Base-by-base conservation (phyloP, 2,329 filamentous ascomycete genomes). In the Amauroascus verrucosus region DNA sequence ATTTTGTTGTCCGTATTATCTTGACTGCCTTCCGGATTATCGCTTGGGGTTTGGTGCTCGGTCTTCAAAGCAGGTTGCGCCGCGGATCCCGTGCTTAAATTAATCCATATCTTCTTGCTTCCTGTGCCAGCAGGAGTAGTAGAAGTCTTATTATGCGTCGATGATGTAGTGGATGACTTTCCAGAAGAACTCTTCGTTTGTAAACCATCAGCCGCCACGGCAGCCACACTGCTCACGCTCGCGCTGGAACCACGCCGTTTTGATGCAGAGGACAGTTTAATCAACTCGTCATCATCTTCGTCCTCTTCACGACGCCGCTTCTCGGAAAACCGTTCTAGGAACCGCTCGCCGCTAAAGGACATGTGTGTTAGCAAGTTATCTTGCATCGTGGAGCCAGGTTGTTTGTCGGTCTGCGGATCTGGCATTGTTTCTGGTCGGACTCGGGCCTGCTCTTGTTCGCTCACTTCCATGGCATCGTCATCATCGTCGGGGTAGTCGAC, bases 401-500 rank as follows among this genome's bases (percentile, higher is more conserved):
- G 51, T 35, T 43, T 44, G 40, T 35, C 26, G 7, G n/a, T 32
- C 51, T 51, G 48, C 22, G 18, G 37, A 22, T 26, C 48, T 11
- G 35, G n/a, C 14, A 48, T 46, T 24, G 48, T 46, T 33, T 35
- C 52, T 22, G 22, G 16, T 30, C n/a, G n/a, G 13, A 58, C 61
- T 46, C 65, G 59, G 44, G 46, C 56, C 13, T 41, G 57, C n/a
- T 59, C 43, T 59, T 55, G 18, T 55, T 58, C 50, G 59, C 70
- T 72, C 32, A 79, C 72, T 63, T 84, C 83, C 68, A 85, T 82
- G 11, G 77, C 75, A 52, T 79, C 81, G 18, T 93, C 88, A 54
- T 78, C 81, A n/a, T 91, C 91, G 60, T 96, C 94, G 0, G 84
- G 82, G 65, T 98, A 98, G 66, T 95, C 88, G 32, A 98, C 93